Percentiles rank a stretch among this genome's conserved stretches.
These are phyloP conservation scores for Aspergillus sp. DNA, from an alignment of 2,329 filamentous ascomycete species.

Conservation along the genomic window DNA sequence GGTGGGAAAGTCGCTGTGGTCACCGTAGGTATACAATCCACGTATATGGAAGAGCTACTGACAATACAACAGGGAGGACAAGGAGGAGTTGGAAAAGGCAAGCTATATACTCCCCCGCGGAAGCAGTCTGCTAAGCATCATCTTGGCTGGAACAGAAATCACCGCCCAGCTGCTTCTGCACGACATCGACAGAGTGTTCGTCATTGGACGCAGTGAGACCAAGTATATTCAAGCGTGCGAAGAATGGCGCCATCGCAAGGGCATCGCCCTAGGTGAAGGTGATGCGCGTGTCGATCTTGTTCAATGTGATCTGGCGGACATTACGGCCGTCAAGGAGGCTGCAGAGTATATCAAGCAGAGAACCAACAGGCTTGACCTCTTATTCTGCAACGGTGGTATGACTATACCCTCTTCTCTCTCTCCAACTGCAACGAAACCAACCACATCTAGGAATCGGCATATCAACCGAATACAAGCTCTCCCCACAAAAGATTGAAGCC, in stretches of 20 bases:
- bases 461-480: conserved; percentile 20
- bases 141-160: conserved; percentile 18
- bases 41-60: no score
- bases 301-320: conserved; percentile 30
- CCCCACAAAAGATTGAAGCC: conserved; percentile 43
- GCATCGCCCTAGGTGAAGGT: conserved; percentile 17
- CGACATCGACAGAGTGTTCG: conserved; percentile 25
- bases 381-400: conserved; percentile 32
- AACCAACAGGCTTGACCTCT: conserved; percentile 27
- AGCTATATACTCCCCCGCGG: neutral
- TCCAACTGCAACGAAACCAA: neutral
- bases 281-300: conserved; percentile 22
- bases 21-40: conserved; percentile 19
- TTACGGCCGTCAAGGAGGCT: conserved; percentile 19
- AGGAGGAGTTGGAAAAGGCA: conserved; percentile 28
- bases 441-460: conserved; percentile 17
- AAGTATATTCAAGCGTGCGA: conserved; percentile 22
- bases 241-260: conserved; percentile 20
- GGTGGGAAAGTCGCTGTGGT: conserved; percentile 28
- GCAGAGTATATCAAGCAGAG: conserved; percentile 19
- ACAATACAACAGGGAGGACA: conserved; percentile 21
- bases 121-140: no score
- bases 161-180: conserved; percentile 30
- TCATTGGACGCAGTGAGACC: conserved; percentile 24
- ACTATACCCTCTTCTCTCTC: neutral